Evolutionary conservation across 108 stramenopile genomes (phyloP), one percentile per base, ranked within the genome.

Genomic region (Nitzschia putrida): DNA sequence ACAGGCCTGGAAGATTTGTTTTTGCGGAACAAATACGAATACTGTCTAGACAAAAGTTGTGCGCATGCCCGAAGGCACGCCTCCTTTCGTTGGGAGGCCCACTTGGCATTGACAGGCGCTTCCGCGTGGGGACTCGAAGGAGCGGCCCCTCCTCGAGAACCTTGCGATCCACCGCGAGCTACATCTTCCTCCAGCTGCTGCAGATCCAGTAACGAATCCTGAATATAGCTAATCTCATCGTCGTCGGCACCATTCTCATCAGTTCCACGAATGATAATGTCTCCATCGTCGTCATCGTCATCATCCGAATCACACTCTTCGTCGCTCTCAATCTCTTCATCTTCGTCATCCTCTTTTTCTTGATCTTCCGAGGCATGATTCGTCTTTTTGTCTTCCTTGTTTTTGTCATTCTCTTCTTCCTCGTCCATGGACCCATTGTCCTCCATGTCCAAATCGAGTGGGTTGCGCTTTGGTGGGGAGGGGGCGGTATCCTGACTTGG

Each of bases 21-120:
- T 42, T 49, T 23, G 24, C 23, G n/a, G 45, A 20, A 37, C 63
- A 45, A n/a, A 18, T 29, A 41, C 24, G 80, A 78, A 63, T 87
- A 68, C 38, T 85, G 85, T 23, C 67, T 54, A 11, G 68, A 69
- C 51, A 88, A 65, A n/a, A 88, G 68, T 63, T 83, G 54, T 87
- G 86, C 86, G n/a, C 76, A 69, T 16, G 87, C 87, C 52, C 61
- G 34, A 10, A 91, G 29, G 68, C 71, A 88, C 11, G 73, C 61
- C 50, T 77, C 69, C 23, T 77, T 73, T 5, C 86, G 84, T 45
- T 88, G 80, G 12, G 53, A 23, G 14, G n/a, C 26, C 71, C 43
- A 24, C n/a, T 14, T 34, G 49, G 40, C 42, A 49, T 0, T 57
- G 40, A 9, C 74, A 70, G 56, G 57, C 26, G 20, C 52, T 50